phyloP scores from a whole-genome alignment of 352 stramenopile species.

The Pythium sukuiense region DNA sequence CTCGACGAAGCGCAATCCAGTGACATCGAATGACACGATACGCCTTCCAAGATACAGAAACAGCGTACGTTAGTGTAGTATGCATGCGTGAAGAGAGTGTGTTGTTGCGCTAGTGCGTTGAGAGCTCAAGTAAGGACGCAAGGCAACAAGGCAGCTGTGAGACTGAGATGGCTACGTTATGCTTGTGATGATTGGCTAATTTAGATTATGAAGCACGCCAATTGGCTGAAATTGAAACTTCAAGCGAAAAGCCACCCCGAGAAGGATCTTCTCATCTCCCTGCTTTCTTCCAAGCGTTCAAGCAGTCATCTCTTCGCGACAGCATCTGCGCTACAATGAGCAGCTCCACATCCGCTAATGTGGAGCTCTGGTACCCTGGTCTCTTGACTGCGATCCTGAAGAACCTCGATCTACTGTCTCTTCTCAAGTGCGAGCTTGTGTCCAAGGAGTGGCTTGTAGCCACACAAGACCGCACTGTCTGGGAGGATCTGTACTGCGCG shows the following conservation, averaged over 20 bases:
- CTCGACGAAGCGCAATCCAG: too few species aligned
- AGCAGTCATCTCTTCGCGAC: too few species aligned
- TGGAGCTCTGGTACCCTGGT: conserved; percentile 10
- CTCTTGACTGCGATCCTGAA: conserved; percentile 20
- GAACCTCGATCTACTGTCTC: conserved; percentile 29
- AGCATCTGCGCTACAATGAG: background rate
- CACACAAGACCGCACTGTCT: conserved; percentile 16
- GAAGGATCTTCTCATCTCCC: background rate
- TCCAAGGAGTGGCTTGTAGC: conserved; percentile 19
- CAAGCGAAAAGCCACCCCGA: background rate
- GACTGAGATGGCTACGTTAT: background rate
- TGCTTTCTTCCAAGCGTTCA: background rate
- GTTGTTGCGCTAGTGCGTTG: too few species aligned
- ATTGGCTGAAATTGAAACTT: background rate
- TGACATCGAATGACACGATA: too few species aligned
- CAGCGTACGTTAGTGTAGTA: too few species aligned
- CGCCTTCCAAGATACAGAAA: too few species aligned
- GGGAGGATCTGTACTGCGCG: conserved; percentile 28
- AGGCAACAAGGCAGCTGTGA: too few species aligned
- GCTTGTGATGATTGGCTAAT: background rate
- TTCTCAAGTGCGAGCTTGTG: conserved; percentile 24
- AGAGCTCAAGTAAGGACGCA: too few species aligned
- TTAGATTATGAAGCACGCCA: background rate
- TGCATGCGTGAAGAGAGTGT: too few species aligned
- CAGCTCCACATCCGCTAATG: background rate